Percentiles rank a stretch among this genome's conserved stretches.
These are phyloP conservation scores for Tilletia horrida DNA, from an alignment of 1,284 basidiomycete species.

Conservation along the genomic window DNA sequence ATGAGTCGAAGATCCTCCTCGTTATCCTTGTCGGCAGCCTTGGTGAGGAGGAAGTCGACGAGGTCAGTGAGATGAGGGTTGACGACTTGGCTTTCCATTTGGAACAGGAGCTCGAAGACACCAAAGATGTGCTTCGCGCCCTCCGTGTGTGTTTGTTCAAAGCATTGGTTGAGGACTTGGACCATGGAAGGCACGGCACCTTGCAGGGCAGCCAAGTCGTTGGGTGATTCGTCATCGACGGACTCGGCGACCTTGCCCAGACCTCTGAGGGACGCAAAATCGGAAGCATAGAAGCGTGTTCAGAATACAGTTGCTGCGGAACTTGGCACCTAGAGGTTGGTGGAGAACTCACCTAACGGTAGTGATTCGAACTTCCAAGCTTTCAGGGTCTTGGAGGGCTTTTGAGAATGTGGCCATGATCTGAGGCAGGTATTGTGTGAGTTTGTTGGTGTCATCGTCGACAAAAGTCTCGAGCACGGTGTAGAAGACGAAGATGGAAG, in stretches of 20 bases:
- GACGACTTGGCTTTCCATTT: conserved; percentile 84
- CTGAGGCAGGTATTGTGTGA: conserved; percentile 72
- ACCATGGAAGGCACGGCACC: conserved; percentile 83
- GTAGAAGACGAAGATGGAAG: conserved; percentile 85
- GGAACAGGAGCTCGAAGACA: conserved; percentile 90
- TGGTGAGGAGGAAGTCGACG: conserved; percentile 81
- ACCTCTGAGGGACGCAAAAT: conserved; percentile 61
- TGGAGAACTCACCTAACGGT: conserved; percentile 60
- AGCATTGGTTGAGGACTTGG: conserved; percentile 77
- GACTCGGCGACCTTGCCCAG: conserved; percentile 91
- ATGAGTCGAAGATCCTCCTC: conserved; percentile 82
- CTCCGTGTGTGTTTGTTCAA: conserved; percentile 77
- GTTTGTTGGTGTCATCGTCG: conserved; percentile 63
- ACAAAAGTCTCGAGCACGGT: conserved; percentile 88
- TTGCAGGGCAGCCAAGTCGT: conserved; percentile 88
- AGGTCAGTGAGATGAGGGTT: conserved; percentile 83
- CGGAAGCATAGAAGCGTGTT: not conserved
- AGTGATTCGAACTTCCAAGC: conserved; percentile 83
- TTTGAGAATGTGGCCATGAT: conserved; percentile 79
- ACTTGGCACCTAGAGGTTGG: no score
- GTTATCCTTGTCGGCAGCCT: conserved; percentile 74
- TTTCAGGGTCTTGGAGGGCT: conserved; percentile 81
- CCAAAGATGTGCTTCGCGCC: conserved; percentile 88
- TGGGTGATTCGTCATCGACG: conserved; percentile 82
- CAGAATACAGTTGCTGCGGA: not conserved